phyloP scores from a whole-genome alignment of 768 basidiomycete species.

The Cystoderma amianthinum region DNA sequence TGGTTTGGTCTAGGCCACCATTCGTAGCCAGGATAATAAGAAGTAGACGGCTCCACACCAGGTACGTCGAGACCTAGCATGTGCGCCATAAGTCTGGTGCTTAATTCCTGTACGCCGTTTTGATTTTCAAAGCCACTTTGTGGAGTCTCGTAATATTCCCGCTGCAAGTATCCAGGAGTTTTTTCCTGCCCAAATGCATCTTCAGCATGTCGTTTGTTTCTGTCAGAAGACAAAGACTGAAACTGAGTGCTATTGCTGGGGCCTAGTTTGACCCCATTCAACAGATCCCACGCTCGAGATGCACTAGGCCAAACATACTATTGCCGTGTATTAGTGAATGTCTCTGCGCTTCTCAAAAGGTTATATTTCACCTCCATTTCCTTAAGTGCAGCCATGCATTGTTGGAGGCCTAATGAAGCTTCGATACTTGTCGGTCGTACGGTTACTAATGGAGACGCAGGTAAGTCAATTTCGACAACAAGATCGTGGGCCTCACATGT shows the following conservation, averaged over 20 bases:
- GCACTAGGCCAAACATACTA: constrained; percentile 72
- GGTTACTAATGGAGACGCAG: constrained; percentile 39
- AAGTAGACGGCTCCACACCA: constrained; percentile 54
- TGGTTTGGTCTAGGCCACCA: constrained; percentile 53
- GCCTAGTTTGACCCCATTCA: constrained; percentile 60
- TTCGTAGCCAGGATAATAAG: constrained; percentile 51
- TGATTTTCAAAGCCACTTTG: constrained; percentile 16
- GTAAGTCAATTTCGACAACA: constrained; percentile 8
- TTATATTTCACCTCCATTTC: constrained; percentile 54
- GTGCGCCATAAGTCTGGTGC: constrained; percentile 62
- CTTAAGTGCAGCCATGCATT: constrained; percentile 55
- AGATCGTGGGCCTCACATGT: constrained; percentile 57
- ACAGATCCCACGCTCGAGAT: constrained; percentile 53
- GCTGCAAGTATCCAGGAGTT: constrained; percentile 33
- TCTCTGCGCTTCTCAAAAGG: neutral
- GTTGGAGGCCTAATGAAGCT: constrained; percentile 57
- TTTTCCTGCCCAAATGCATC: constrained; percentile 60
- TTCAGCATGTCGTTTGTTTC: constrained; percentile 53
- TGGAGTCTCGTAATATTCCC: constrained; percentile 25
- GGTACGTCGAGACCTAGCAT: constrained; percentile 65
- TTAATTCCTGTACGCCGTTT: constrained; percentile 55
- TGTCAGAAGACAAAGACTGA: constrained; percentile 15
- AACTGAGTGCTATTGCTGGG: constrained; percentile 21
- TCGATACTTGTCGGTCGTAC: constrained; percentile 67
- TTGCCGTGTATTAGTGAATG: constrained; percentile 7